These are phyloP conservation scores for Amoebophrya sp. DNA, from an alignment of 169 alveolate genomes.

Conservation along the genomic window DNA sequence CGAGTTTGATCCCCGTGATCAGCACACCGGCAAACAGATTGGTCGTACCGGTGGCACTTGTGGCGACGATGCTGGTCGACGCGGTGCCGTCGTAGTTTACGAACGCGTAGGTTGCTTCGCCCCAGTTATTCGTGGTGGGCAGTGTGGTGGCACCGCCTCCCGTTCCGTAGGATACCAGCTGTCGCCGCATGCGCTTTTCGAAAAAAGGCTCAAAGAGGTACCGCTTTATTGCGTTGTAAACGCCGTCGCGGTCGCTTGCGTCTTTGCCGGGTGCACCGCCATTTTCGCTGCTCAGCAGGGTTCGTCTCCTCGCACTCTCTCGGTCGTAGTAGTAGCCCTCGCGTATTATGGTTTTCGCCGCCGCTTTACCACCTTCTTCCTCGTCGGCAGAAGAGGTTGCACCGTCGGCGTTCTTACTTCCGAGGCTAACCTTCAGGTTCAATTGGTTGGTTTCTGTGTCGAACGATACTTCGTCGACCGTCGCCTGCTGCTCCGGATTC, in stretches of 20 bases:
- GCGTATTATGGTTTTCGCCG: not conserved
- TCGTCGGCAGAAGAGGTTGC: not conserved
- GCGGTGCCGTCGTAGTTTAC: not conserved
- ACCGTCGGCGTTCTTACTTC: not conserved
- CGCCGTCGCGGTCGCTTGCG: too few relatives aligned
- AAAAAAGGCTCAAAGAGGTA: not conserved
- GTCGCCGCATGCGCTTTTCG: not conserved
- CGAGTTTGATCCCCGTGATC: not conserved
- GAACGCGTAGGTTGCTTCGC: not conserved
- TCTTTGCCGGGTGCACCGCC: too few relatives aligned
- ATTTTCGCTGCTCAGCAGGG: too few relatives aligned
- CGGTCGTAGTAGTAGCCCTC: not conserved
- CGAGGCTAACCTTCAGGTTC: not conserved
- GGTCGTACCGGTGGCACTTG: not conserved
- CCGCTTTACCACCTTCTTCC: not conserved
- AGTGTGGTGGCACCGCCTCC: not conserved
- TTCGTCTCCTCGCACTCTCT: too few relatives aligned
- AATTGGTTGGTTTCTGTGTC: not conserved
- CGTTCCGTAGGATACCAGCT: not conserved
- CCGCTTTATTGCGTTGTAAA: not conserved
- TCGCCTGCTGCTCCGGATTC: not conserved
- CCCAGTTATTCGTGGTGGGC: slow-evolving; percentile 15
- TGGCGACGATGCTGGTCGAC: not conserved
- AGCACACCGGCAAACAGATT: not conserved
- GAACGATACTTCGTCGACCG: not conserved